Base-by-base conservation (phyloP, 495 filamentous ascomycete species). In the Podospora comata region DNA sequence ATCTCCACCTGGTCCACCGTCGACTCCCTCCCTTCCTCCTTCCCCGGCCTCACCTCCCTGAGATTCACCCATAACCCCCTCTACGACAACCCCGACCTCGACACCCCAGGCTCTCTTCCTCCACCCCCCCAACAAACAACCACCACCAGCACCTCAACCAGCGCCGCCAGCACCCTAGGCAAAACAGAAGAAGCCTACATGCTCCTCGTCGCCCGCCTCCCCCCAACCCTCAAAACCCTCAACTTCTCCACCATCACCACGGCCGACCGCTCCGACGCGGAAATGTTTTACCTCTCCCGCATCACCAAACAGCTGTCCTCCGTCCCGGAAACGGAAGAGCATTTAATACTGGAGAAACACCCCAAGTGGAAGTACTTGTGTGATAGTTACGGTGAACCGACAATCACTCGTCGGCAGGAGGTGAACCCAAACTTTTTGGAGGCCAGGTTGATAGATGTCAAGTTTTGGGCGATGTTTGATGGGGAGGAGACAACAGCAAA, bases 261-360 rank as follows among this genome's bases (percentile, higher is more conserved):
- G 0, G 84, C 88, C 56, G 93, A 97, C 69, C 87, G 95, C 20
- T 82, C 84, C 59, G 93, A 98, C 72, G 92, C 91, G 15, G 95
- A 99, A 65, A 89, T 93, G 73, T 99, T 94, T 78, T 99, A 98
- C 75, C 86, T 98, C 13, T 89, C 87, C 5, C 85, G 88, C 32
- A 93, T 97, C 64, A 91, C 85, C 19, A 87, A 87, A 61, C 90
- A 91, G 72, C 80, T 97, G 20, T 87, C 90, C 18, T 82, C 82
- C 11, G 84, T 82, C 0, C 82, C 89, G 0, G 80, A 86, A 68
- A 78, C 77, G 0, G 79, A 83, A n/a, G 85, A 89, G 69, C 70
- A 74, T 3, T 73, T 75, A 2, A 83, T 91, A 9, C 79, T 90
- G 6, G 78, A 78, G 7, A 70, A 80, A 19, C 92, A 98, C 75